Base-by-base conservation (phyloP, 768 basidiomycete genomes). In the Rhizopogon vulgaris region DNA sequence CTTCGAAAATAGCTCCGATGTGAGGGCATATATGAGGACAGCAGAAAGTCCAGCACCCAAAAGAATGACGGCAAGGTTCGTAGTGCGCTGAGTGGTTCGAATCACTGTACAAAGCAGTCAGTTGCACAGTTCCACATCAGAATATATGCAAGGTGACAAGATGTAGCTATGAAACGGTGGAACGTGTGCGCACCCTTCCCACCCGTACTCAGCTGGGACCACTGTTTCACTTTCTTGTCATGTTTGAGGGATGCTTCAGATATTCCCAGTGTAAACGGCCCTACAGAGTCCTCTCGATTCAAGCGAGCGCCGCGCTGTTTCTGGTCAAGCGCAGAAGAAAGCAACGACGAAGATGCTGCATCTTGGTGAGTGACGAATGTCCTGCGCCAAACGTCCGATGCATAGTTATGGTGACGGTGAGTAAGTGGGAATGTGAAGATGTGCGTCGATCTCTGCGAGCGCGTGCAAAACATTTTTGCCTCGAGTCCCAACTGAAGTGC, bases 1-100 rank as follows among this genome's bases (percentile, higher is more conserved):
- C 64, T 79, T 83, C n/a, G 90, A 90, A 65, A 91, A 90, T 6
- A 92, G 72, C 62, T 93, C 90, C 6, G 90, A 85, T 14, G 85
- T 84, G 30, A 92, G 75, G 18, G 87, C 87, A 62, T 91, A 93
- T 24, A 66, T 69, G 34, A 93, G 77, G 37, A 93, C 76, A 6
- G 79, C 78, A 28, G 88, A 87, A 24, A 93, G 72, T 15, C 87
- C 85, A 4, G 89, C 90, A n/a, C 90, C 90, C 28, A 90, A 69
- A 15, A 93, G 62, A 51, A 81, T 80, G 38, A 82, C 78, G 7
- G 73, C 69, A 22, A 80, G 56, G 55, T 77, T 81, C 6, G 77
- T 71, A 49, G 77, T 77, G 43, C 80, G 68, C 37, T 78, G 75
- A 1, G 80, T 78, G 36, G 76, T 68, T 18, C 76, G 70, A 41